A percentile compares a stretch with the other conserved stretches of the same genome.
Evolutionary conservation across 148 eudicot genomes (phyloP).

Genomic region (Camellia japonica): DNA sequence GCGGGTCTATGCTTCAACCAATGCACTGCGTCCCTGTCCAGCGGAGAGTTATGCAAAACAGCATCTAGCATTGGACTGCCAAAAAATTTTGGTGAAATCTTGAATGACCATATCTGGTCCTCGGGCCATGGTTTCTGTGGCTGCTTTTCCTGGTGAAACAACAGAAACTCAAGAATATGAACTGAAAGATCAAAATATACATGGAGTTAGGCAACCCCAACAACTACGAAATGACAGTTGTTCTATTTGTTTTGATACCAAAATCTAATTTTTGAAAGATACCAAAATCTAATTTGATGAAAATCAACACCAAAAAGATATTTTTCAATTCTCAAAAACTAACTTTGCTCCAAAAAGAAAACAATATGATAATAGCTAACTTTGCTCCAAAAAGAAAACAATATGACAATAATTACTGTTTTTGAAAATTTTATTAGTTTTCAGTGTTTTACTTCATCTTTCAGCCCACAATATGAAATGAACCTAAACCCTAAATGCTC

Average conservation of each 20-base stretch:
- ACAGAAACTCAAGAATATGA: conserved; percentile 9
- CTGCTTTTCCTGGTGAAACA: conserved; percentile 63
- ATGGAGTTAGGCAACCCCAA: background rate
- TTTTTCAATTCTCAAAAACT: too few relatives aligned
- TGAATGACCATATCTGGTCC: conserved; percentile 83
- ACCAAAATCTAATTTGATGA: too few relatives aligned
- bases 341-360: too few relatives aligned
- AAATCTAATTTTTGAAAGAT: too few relatives aligned
- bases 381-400: too few relatives aligned
- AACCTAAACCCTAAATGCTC: background rate
- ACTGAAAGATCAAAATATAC: background rate
- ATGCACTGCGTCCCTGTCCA: conserved; percentile 75
- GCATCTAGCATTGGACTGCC: conserved; percentile 98
- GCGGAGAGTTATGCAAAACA: conserved; percentile 46
- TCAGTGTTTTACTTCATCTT: background rate
- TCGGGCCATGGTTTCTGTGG: conserved; percentile 92
- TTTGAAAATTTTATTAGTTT: background rate
- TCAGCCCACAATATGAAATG: background rate
- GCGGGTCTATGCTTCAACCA: conserved; percentile 94
- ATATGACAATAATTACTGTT: too few relatives aligned
- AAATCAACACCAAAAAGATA: too few relatives aligned
- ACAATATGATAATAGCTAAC: too few relatives aligned
- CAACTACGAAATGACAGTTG: background rate
- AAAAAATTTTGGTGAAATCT: conserved; percentile 48
- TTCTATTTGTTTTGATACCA: background rate